Conservation (phyloP, 2,329 filamentous ascomycete species). For the Pyricularia sp. region DNA sequence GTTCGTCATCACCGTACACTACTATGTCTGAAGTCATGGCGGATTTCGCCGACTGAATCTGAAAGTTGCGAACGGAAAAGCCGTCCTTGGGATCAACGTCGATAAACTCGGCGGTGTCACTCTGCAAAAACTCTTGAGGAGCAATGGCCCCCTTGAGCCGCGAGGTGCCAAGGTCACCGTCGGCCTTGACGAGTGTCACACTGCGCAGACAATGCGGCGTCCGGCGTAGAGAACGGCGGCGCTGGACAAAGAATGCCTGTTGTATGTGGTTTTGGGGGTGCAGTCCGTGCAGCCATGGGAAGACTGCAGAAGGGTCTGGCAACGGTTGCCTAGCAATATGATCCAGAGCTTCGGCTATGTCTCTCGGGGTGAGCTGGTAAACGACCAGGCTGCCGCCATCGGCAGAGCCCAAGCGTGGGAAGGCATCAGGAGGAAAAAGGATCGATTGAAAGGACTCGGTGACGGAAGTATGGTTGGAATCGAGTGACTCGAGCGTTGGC, state of each 20-base stretch:
- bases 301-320: conserved; percentile 76
- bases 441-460: conserved; percentile 54
- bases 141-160: conserved; percentile 82
- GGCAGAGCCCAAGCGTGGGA: conserved; percentile 35
- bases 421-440: conserved; percentile 63
- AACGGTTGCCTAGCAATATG: conserved; percentile 70
- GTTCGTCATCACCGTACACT: conserved; percentile 71
- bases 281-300: conserved; percentile 92
- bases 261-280: conserved; percentile 86
- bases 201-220: conserved; percentile 70
- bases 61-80: conserved; percentile 94
- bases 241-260: conserved; percentile 76
- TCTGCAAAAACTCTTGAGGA: conserved; percentile 67
- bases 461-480: conserved; percentile 19
- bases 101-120: conserved; percentile 52
- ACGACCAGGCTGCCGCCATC: conserved; percentile 42
- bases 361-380: conserved; percentile 62
- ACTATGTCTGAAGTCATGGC: conserved; percentile 86
- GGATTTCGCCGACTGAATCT: conserved; percentile 85
- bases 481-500: conserved; percentile 39
- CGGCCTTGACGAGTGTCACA: conserved; percentile 80
- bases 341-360: conserved; percentile 65
- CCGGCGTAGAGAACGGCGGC: conserved; percentile 60
- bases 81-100: conserved; percentile 81
- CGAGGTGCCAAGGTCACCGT: conserved; percentile 63